These are phyloP conservation scores for Alternaria novae-zelandiae DNA, from an alignment of 2,329 filamentous ascomycete species.

Conservation along the genomic window DNA sequence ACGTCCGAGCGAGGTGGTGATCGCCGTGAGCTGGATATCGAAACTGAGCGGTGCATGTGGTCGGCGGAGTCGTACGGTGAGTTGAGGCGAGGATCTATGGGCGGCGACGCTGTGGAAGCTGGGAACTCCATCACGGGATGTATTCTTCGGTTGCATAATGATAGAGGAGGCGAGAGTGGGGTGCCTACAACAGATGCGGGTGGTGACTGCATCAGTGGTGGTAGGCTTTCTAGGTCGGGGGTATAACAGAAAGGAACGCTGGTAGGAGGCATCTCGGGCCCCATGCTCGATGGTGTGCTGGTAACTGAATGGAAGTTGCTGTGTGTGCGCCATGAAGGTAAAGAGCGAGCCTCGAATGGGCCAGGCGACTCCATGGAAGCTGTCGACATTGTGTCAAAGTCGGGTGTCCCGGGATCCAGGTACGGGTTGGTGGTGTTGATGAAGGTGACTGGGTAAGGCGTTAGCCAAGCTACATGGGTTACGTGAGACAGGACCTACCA, in stretches of 20 bases:
- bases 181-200: constrained; percentile 38
- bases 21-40: constrained; percentile 30
- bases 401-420: constrained; percentile 54
- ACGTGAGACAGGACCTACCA: constrained; percentile 47
- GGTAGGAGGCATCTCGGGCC: constrained; percentile 61
- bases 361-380: constrained; percentile 41
- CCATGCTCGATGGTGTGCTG: constrained; percentile 52
- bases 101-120: constrained; percentile 38
- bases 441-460: constrained; percentile 59
- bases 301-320: constrained; percentile 32
- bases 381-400: constrained; percentile 42
- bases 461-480: constrained; percentile 12
- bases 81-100: constrained; percentile 44
- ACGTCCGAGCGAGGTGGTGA: constrained; percentile 30
- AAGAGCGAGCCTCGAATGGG: constrained; percentile 35
- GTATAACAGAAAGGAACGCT: constrained; percentile 37
- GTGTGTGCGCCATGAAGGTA: constrained; percentile 37
- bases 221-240: constrained; percentile 37
- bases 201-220: constrained; percentile 40
- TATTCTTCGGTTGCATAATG: constrained; percentile 57
- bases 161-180: constrained; percentile 52
- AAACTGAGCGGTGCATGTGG: constrained; percentile 32
- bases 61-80: constrained; percentile 40
- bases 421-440: constrained; percentile 68
- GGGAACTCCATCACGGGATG: constrained; percentile 59